These are phyloP conservation scores for Prunus dulcis DNA, from an alignment of 306 rosid genomes.

Conservation along the genomic window DNA sequence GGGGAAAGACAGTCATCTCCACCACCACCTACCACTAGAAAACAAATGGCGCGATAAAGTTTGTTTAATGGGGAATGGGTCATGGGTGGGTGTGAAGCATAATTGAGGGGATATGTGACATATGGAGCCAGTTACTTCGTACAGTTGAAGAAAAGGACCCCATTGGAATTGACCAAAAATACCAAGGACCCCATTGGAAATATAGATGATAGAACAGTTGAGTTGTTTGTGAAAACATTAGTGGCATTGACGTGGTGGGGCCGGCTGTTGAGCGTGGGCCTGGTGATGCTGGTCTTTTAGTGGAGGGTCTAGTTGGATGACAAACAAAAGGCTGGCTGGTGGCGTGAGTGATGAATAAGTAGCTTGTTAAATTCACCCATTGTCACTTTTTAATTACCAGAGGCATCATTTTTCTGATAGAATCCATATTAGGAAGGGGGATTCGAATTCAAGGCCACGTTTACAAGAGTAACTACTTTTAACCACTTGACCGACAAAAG, in stretches of 20 bases:
- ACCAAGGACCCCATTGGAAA: not conserved
- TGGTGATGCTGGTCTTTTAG: not conserved
- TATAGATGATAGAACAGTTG: not conserved
- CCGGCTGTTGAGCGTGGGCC: not conserved
- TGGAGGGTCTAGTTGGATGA: not conserved
- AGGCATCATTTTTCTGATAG: not conserved
- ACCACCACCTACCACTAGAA: constrained; percentile 6
- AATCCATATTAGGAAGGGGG: too few relatives aligned
- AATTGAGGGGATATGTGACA: not conserved
- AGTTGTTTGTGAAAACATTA: not conserved
- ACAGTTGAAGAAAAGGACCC: not conserved
- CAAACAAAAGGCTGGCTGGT: not conserved
- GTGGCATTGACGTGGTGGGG: not conserved
- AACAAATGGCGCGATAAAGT: not conserved
- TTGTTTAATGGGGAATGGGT: not conserved
- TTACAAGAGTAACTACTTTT: too few relatives aligned
- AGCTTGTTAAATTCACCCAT: not conserved
- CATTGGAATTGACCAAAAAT: not conserved
- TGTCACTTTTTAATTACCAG: not conserved
- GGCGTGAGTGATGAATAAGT: not conserved
- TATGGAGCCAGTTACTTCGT: not conserved
- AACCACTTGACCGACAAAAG: too few relatives aligned
- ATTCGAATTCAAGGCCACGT: too few relatives aligned
- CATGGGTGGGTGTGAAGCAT: constrained; percentile 2
- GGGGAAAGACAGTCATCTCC: not conserved